Evolutionary conservation across 2,329 filamentous ascomycete genomes (phyloP).

Genomic region (Ophiosphaerella korrae): DNA sequence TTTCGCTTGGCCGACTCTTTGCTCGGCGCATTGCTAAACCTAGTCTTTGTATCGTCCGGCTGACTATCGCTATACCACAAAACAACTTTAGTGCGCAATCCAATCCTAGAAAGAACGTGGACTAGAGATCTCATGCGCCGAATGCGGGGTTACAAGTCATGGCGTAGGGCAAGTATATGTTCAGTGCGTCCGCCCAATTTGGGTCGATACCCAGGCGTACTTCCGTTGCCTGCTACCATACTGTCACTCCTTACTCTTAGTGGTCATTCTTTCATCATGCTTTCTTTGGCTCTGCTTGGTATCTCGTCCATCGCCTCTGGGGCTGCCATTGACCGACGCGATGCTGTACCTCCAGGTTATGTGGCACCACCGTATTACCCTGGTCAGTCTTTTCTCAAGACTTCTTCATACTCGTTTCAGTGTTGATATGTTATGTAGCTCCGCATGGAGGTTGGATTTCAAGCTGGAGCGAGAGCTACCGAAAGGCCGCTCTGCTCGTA

Average conservation of each 20-base stretch:
- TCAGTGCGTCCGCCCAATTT: constrained; percentile 1
- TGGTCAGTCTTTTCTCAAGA: constrained; percentile 9
- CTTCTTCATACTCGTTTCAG: neutral
- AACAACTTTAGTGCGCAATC: constrained; percentile 10
- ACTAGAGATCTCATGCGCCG: neutral
- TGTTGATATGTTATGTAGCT: constrained; percentile 39
- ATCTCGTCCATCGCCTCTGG: constrained; percentile 25
- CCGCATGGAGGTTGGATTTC: constrained; percentile 73
- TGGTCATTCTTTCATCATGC: constrained; percentile 23
- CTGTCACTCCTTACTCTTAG: constrained; percentile 2
- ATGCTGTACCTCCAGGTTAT: constrained; percentile 42
- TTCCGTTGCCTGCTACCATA: constrained; percentile 4
- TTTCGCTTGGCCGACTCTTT: neutral
- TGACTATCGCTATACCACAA: constrained; percentile 11
- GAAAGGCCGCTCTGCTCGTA: constrained; percentile 70
- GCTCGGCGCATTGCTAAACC: constrained; percentile 9
- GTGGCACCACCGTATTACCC: constrained; percentile 69
- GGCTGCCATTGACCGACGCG: constrained; percentile 37
- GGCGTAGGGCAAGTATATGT: constrained; percentile 9
- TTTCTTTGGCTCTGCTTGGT: constrained; percentile 26
- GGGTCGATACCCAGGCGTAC: neutral
- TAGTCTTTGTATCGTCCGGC: neutral
- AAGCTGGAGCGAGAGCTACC: constrained; percentile 72
- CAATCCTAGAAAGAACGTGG: constrained; percentile 4
- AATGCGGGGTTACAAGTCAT: constrained; percentile 12